These are phyloP conservation scores for Fusarium denticulatum DNA, from an alignment of 2,329 filamentous ascomycete genomes.

Conservation along the genomic window DNA sequence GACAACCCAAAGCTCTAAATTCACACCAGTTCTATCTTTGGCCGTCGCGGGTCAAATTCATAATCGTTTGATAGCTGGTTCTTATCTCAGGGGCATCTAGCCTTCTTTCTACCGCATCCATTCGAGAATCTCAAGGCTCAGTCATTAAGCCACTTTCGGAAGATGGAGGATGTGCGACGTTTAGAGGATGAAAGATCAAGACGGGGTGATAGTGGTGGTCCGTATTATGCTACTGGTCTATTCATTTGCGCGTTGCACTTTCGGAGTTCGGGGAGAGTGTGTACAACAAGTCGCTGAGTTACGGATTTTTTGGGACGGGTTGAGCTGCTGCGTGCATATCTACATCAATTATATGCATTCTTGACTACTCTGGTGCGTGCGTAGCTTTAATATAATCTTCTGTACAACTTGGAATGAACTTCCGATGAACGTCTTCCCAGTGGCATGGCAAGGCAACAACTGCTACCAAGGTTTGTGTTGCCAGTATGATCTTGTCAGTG, in stretches of 20 bases:
- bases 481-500: background rate
- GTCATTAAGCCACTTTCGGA: background rate
- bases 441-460: background rate
- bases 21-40: background rate
- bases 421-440: too few relatives aligned
- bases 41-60: accelerated
- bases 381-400: background rate
- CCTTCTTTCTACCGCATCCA: background rate
- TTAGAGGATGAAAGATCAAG: background rate
- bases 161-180: background rate
- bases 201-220: background rate
- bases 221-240: too few relatives aligned
- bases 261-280: too few relatives aligned
- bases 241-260: background rate
- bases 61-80: background rate
- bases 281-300: background rate
- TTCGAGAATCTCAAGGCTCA: background rate
- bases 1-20: background rate
- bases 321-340: background rate
- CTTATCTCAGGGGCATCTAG: too few relatives aligned
- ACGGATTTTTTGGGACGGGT: background rate
- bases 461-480: background rate
- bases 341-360: background rate
- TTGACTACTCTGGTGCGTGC: too few relatives aligned
- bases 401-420: background rate